A percentile compares a stretch with the other conserved stretches of the same genome.
Conservation (phyloP, 108 stramenopile species). For the Fragilaria crotonensis region DNA sequence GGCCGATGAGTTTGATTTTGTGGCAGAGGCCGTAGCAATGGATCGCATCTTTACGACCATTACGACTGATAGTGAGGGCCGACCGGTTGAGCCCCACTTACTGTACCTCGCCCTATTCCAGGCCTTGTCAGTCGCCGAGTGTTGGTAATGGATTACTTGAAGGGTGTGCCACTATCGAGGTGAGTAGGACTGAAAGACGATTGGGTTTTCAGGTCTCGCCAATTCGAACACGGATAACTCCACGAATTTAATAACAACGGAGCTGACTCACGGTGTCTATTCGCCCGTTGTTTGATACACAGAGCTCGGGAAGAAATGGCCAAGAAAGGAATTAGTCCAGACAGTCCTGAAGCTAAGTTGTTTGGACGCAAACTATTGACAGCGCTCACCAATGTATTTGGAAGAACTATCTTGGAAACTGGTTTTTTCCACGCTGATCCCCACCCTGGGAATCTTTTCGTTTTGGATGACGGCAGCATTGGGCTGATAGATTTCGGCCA, state of each 20-base stretch:
- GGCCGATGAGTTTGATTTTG: constrained; percentile 91
- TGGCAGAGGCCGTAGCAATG: constrained; percentile 94
- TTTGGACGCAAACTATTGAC: constrained; percentile 76
- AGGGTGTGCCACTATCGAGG: constrained; percentile 79
- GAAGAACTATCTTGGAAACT: constrained; percentile 83
- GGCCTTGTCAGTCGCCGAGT: constrained; percentile 81
- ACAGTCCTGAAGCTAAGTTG: constrained; percentile 83
- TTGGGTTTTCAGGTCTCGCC: too few species aligned
- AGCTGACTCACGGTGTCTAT: too few species aligned
- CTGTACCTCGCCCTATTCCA: constrained; percentile 80
- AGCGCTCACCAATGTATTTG: constrained; percentile 85
- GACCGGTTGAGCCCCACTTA: constrained; percentile 64
- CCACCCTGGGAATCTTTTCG: constrained; percentile 64
- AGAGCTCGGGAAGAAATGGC: constrained; percentile 84
- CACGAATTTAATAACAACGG: too few species aligned
- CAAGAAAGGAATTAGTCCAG: constrained; percentile 76
- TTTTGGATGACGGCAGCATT: constrained; percentile 82
- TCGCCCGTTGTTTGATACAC: neutral
- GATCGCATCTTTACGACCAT: constrained; percentile 77
- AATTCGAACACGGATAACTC: too few species aligned
- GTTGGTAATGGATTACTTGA: constrained; percentile 89
- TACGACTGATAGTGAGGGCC: constrained; percentile 40
- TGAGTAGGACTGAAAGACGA: neutral
- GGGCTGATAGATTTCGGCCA: constrained; percentile 95
- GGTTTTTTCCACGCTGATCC: constrained; percentile 78